phyloP scores from a whole-genome alignment of 495 filamentous ascomycete species.

The Annulohypoxylon nitens region DNA sequence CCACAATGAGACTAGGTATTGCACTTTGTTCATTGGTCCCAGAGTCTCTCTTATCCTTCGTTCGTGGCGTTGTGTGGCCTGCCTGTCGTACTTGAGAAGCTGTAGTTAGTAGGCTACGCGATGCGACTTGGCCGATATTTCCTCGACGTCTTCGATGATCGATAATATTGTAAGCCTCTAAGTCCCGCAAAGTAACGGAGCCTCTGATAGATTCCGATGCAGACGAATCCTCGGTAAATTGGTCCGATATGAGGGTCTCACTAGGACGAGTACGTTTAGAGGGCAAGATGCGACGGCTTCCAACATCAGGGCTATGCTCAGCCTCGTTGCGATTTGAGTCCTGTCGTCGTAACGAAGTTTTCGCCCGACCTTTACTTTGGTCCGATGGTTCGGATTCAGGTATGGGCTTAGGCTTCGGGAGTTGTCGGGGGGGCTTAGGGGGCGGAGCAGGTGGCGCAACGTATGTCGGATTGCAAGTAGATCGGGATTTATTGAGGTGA shows the following conservation, averaged over 20 bases:
- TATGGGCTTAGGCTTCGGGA: conserved; percentile 22
- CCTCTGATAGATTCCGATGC: conserved; percentile 14
- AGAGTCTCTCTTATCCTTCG: neutral
- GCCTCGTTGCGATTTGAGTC: neutral
- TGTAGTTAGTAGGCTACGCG: neutral
- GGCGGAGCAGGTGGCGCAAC: conserved; percentile 50
- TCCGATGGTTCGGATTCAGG: neutral
- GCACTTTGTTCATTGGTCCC: neutral
- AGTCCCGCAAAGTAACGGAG: conserved; percentile 41
- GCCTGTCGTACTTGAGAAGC: neutral
- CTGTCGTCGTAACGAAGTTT: neutral
- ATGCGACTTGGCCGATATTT: conserved; percentile 11
- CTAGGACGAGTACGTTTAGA: conserved; percentile 30
- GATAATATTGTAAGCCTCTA: conserved; percentile 49
- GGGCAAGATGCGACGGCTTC: conserved; percentile 10
- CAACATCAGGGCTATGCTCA: neutral
- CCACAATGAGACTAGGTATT: neutral
- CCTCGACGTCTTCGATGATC: conserved; percentile 40
- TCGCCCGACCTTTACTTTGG: neutral
- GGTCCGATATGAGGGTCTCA: neutral
- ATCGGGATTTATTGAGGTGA: conserved; percentile 62
- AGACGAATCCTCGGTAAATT: neutral
- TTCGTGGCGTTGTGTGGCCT: conserved; percentile 8
- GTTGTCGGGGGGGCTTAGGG: conserved; percentile 30
- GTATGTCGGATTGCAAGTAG: conserved; percentile 64